Conservation (phyloP, 2,329 filamentous ascomycete species). For the Sphaerulina populicola region DNA sequence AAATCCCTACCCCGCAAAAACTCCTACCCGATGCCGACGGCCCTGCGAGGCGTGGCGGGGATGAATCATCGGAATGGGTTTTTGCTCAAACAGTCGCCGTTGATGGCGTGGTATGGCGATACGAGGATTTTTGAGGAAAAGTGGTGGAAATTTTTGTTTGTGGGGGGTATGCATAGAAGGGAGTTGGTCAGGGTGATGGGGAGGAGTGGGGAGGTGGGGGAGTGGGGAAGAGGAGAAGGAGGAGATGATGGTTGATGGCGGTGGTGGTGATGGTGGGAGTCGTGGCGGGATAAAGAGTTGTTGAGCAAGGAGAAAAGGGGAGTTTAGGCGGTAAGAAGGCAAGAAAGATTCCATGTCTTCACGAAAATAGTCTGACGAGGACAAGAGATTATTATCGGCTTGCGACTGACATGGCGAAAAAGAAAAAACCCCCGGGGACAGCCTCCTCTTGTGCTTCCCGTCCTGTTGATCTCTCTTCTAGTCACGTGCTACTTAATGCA, state of each 20-base stretch:
- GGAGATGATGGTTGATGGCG: background rate
- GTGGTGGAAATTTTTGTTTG: slow-evolving; percentile 10
- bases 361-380: too few relatives aligned
- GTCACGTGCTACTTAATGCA: too few relatives aligned
- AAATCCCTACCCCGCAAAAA: background rate
- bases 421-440: too few relatives aligned
- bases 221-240: background rate
- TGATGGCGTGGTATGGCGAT: slow-evolving; percentile 10
- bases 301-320: too few relatives aligned
- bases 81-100: background rate
- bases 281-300: too few relatives aligned
- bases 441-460: too few relatives aligned
- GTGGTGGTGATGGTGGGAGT: too few relatives aligned
- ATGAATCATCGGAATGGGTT: background rate
- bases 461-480: too few relatives aligned
- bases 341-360: too few relatives aligned
- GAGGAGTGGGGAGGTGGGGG: background rate
- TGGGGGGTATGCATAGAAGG: background rate
- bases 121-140: slow-evolving; percentile 9
- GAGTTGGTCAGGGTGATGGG: background rate
- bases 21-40: background rate
- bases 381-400: too few relatives aligned
- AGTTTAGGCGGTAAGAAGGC: too few relatives aligned
- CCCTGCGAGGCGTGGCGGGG: background rate
- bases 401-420: too few relatives aligned